A percentile compares a stretch with the other conserved stretches of the same genome.
Evolutionary conservation across 139 green algal species (phyloP).

Genomic region (Nannochloris sp.): DNA sequence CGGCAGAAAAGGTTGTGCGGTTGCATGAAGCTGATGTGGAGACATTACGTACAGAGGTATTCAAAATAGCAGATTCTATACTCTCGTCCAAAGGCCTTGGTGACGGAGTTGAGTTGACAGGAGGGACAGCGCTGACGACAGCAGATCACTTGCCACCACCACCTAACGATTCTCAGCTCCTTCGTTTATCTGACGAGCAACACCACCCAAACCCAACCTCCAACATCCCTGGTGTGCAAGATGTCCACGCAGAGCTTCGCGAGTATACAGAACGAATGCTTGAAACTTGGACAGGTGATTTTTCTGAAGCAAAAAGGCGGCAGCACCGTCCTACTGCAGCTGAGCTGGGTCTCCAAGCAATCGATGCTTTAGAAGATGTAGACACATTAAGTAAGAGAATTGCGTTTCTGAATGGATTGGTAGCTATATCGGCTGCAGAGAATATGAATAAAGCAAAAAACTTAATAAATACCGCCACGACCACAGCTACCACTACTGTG

Average conservation of each 20-base stretch:
- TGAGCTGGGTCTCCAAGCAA: conserved; percentile 5
- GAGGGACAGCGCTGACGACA: not conserved
- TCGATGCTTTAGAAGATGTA: conserved; percentile 12
- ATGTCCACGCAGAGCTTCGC: conserved; percentile 25
- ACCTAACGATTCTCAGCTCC: too few species aligned
- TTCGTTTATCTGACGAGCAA: not conserved
- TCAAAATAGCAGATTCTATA: too few species aligned
- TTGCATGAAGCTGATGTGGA: too few species aligned
- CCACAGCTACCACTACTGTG: conserved; percentile 4
- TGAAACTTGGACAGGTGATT: not conserved
- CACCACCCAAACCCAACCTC: not conserved
- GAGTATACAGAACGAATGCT: conserved; percentile 5
- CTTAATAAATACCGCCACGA: too few species aligned
- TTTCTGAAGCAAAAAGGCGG: not conserved
- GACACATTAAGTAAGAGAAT: conserved; percentile 3
- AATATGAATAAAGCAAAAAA: not conserved
- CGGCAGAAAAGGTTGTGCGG: too few species aligned
- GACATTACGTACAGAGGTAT: too few species aligned
- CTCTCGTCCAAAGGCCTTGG: too few species aligned
- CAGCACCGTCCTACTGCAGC: conserved; percentile 15
- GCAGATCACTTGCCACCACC: not conserved
- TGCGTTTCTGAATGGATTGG: conserved; percentile 21
- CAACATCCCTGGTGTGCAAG: conserved; percentile 27
- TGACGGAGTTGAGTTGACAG: too few species aligned
- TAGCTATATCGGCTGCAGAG: not conserved